Evolutionary conservation across 176 grass and related monocot species (phyloP), one percentile per base, ranked within the genome.

Genomic region (Tuctoria greenei): DNA sequence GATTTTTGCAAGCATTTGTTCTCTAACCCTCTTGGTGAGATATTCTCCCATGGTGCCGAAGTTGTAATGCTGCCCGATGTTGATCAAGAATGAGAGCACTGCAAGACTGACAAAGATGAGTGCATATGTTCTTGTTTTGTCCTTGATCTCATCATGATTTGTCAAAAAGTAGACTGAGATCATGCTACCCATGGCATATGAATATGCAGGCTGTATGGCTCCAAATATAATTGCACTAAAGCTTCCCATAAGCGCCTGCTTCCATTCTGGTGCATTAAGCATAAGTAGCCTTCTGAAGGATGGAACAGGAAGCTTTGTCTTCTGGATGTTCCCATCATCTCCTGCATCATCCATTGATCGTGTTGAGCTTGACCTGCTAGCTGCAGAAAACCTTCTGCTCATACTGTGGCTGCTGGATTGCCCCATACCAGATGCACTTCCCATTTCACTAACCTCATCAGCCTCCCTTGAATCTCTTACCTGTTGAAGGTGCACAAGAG

Each of bases 11-110:
- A 97, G 81, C 91, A 97, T 93, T 42, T 88, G 90, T 71, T 90
- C 82, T 63, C 95, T 79, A 17, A 98, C 61, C 55, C 95, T 93
- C 87, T 98, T 98, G 74, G 95, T 98, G 55, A 98, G 85, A 67
- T 94, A 98, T 76, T 98, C 95, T 4, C 95, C 95, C 95, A 98
- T 98, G 23, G 77, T 80, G 21, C 91, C 91, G 16, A 98, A 98
- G 87, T 88, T 98, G 86, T 98, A 98, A 76, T 98, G 95, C 70
- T 98, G 91, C 38, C 84, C 89, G 26, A 98, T 85, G 63, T 95
- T 98, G 65, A 95, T 90, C 64, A 90, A 55, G 87, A 98, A 90
- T 18, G 91, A 88, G 35, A 94, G 72, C 16, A 88, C 36, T 2
- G 95, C 81, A n/a, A 95, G 79, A 10, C 50, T 84, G 5, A 98